Conservation (phyloP, 75 land plant genomes). For the Pinus tabuliformis region DNA sequence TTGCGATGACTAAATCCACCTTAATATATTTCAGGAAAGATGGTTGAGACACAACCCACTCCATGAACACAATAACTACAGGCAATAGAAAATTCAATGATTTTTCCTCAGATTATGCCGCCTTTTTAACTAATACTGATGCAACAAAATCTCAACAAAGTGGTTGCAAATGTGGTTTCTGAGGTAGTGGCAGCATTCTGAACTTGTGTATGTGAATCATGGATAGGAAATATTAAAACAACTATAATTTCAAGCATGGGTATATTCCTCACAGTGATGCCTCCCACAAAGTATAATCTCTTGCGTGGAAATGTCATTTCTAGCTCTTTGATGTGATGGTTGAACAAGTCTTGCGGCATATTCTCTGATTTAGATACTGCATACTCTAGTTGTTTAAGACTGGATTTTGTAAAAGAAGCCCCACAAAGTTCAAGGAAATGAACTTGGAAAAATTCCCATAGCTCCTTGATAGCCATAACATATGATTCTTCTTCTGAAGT, state of each 20-base stretch:
- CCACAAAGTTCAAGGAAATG: no score
- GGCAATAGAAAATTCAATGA: not conserved
- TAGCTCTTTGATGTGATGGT: not conserved
- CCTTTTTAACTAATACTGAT: conserved; percentile 3
- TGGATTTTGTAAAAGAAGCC: no score
- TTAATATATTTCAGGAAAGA: not conserved
- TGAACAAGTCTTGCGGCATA: not conserved
- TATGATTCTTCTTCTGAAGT: no score
- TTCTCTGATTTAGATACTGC: not conserved
- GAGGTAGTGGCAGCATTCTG: not conserved
- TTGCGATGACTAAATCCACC: not conserved
- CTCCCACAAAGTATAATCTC: not conserved
- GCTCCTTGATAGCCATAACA: no score
- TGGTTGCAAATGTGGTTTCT: not conserved
- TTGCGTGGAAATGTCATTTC: not conserved
- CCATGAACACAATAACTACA: conserved; percentile 7
- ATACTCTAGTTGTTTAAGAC: not conserved
- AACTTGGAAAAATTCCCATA: no score
- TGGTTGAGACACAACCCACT: conserved; percentile 2
- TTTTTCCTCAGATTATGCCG: not conserved
- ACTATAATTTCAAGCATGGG: not conserved
- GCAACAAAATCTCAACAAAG: conserved; percentile 6
- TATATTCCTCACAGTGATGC: not conserved
- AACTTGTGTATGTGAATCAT: not conserved
- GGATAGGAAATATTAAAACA: not conserved